These are phyloP conservation scores for Nakazawaea ernobii DNA, from an alignment of 805 yeast species.

Conservation along the genomic window DNA sequence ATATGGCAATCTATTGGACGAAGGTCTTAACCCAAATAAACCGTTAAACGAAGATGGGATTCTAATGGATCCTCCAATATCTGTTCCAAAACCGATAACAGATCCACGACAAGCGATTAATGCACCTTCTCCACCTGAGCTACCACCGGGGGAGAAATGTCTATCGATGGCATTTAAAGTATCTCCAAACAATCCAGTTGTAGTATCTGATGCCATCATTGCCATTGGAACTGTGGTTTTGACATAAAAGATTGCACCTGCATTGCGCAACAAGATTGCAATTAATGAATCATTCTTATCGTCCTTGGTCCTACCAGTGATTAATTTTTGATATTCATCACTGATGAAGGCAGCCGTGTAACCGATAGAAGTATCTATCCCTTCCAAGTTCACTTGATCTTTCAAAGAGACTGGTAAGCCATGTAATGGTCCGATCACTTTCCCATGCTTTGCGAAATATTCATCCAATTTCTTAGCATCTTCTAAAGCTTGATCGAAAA, in stretches of 20 bases:
- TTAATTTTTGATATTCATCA: slow-evolving; percentile 18
- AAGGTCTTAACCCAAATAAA: slow-evolving; percentile 26
- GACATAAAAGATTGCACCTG: slow-evolving; percentile 38
- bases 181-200: slow-evolving; percentile 44
- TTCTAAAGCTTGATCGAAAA: slow-evolving; percentile 18
- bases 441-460: slow-evolving; percentile 12
- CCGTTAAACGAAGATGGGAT: slow-evolving; percentile 28
- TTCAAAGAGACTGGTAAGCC: slow-evolving; percentile 45
- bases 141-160: slow-evolving; percentile 53
- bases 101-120: slow-evolving; percentile 47
- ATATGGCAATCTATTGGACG: slow-evolving; percentile 30
- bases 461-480: slow-evolving; percentile 18
- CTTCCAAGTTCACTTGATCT: slow-evolving; percentile 37
- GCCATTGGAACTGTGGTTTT: slow-evolving; percentile 54
- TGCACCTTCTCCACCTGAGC: slow-evolving; percentile 64
- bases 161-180: slow-evolving; percentile 48
- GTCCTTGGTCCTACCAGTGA: slow-evolving; percentile 11
- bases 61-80: slow-evolving; percentile 34
- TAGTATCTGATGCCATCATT: slow-evolving; percentile 55
- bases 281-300: slow-evolving; percentile 14
- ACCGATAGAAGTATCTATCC: slow-evolving; percentile 22
- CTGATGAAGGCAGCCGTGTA: slow-evolving; percentile 24
- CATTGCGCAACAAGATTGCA: slow-evolving; percentile 14
- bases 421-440: slow-evolving; percentile 18
- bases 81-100: slow-evolving; percentile 32